Evolutionary conservation across 225 moss, liverwort and hornwort species (phyloP).

Genomic region (Sphagnum tenellum): DNA sequence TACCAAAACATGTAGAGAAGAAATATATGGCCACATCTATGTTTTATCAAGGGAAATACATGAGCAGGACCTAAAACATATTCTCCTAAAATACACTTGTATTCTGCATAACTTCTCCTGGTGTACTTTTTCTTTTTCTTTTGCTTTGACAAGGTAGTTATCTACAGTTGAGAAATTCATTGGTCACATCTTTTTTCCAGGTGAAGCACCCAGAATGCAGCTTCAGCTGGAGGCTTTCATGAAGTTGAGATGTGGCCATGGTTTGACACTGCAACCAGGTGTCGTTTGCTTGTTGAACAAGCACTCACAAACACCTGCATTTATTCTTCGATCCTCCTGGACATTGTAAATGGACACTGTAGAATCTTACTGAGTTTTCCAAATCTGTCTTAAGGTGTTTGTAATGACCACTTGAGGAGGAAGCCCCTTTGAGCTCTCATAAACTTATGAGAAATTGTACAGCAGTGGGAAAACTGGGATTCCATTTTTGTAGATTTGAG

Average conservation of each 20-base stretch:
- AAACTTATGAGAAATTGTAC: too few relatives aligned
- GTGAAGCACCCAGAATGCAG: conserved; percentile 35
- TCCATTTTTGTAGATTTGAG: too few relatives aligned
- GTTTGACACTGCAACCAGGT: conserved; percentile 75
- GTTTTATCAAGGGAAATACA: not conserved
- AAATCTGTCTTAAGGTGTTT: too few relatives aligned
- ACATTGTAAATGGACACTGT: conserved; percentile 25
- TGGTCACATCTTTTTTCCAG: conserved; percentile 1
- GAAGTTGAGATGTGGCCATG: conserved; percentile 56
- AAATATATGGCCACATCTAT: not conserved
- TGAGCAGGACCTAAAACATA: too few relatives aligned
- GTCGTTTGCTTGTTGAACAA: conserved; percentile 67
- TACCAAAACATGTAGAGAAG: conserved; percentile 2
- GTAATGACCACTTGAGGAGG: too few relatives aligned
- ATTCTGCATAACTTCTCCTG: too few relatives aligned
- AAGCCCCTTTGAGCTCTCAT: too few relatives aligned
- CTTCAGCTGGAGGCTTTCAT: conserved; percentile 85
- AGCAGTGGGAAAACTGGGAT: too few relatives aligned
- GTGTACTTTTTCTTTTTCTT: not conserved
- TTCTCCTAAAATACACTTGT: too few relatives aligned
- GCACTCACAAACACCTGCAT: conserved; percentile 74
- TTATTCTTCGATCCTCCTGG: conserved; percentile 79
- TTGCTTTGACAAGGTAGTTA: not conserved
- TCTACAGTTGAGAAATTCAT: not conserved
- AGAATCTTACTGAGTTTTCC: too few relatives aligned